Evolutionary conservation across 345 rosid genomes (phyloP), one percentile per base, ranked within the genome.

Genomic region (Lepidium didymum): DNA sequence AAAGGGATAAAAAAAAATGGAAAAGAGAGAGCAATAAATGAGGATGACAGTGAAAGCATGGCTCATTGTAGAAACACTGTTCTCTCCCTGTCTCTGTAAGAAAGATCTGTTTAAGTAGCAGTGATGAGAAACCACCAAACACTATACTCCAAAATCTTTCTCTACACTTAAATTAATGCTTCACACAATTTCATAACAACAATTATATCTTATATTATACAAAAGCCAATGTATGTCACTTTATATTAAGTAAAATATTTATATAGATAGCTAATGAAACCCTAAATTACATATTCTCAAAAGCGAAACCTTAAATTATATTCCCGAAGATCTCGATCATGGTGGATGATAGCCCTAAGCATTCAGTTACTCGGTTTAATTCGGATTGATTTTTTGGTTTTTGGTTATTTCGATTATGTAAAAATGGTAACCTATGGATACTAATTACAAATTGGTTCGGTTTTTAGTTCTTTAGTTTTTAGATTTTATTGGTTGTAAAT

Each of bases 61-160:
- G 73, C 78, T 67, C 73, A 35, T 74, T 59, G 73, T 74, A 52
- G 78, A 67, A 74, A 75, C 78, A 62, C 74, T 62, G 78, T 75
- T 68, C 63, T 68, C 62, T 62, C 68, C 45, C 74, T 74, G 63
- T 74, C 74, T 74, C 78, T 74, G 64, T 68, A 68, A 61, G 58
- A 74, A 74, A 59, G 68, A 67, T 74, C 73, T 74, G 78, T 68
- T 68, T 66, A 73, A 73, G 71, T 64, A 65, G 77, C 72, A 73
- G 72, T 73, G 77, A 66, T 50, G 77, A 73, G 72, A 73, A 66
- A 67, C 77, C 77, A 73, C 77, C 77, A 73, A 73, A 73, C 72
- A 51, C 77, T 73, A 73, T 41, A 66, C 67, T 66, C 77, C 77
- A 66, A 73, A 73, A 47, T 41, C 71, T 73, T 65, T 66, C 60